Evolutionary conservation across 2,329 filamentous ascomycete genomes (phyloP).

Genomic region (Colletotrichum acutatum): DNA sequence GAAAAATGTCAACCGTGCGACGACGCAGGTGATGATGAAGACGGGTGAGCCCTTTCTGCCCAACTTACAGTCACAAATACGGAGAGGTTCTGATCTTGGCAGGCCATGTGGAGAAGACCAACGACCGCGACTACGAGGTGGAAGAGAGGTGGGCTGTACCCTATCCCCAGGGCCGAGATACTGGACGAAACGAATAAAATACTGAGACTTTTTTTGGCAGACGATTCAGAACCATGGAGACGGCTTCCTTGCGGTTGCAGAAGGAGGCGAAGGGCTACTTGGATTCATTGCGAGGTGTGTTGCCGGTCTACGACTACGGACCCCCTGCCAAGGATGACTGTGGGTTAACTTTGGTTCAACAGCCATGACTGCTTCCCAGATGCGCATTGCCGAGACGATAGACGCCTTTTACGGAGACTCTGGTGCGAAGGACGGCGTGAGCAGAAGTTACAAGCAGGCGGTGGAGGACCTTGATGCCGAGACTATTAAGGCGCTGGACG

Average conservation of each 20-base stretch:
- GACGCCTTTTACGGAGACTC: conserved; percentile 99
- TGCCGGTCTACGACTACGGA: not conserved
- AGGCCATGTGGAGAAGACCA: conserved; percentile 98
- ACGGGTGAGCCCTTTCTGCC: conserved; percentile 68
- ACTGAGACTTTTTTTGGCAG: conserved; percentile 55
- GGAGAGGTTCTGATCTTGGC: conserved; percentile 27
- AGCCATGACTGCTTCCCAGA: conserved; percentile 98
- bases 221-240: conserved; percentile 97
- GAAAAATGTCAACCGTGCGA: conserved; percentile 98
- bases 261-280: conserved; percentile 99
- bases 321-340: conserved; percentile 16
- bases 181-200: not conserved
- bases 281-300: conserved; percentile 86
- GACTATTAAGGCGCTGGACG: conserved; percentile 97
- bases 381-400: conserved; percentile 99
- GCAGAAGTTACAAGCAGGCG: conserved; percentile 96
- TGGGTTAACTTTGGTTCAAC: conserved; percentile 10
- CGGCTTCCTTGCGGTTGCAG: conserved; percentile 89
- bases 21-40: conserved; percentile 99
- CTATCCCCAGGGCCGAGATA: too few species aligned
- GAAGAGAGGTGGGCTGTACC: conserved; percentile 77
- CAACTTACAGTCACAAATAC: not conserved
- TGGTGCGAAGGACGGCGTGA: conserved; percentile 93
- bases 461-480: conserved; percentile 98
- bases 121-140: conserved; percentile 98